phyloP scores from a whole-genome alignment of 345 rosid species.

The Arabidopsis arenosa region DNA sequence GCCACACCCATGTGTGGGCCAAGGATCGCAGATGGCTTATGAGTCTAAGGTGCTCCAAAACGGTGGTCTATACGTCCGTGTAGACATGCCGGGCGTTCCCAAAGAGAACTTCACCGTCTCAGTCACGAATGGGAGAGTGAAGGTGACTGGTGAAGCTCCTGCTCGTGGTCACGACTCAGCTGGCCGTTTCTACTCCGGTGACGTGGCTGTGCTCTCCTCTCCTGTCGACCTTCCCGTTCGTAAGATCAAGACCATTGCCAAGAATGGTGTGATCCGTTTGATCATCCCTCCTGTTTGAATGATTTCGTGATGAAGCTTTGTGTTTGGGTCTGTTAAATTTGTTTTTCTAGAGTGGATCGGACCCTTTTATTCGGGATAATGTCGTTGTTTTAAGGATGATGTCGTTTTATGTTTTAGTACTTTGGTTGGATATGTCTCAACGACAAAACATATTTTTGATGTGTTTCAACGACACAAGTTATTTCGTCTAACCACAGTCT shows the following conservation, averaged over 20 bases:
- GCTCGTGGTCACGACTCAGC: neutral
- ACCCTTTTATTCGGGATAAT: neutral
- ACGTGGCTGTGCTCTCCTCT: slow-evolving; percentile 27
- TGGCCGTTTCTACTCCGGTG: slow-evolving; percentile 15
- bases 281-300: slow-evolving; percentile 29
- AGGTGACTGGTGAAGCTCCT: slow-evolving; percentile 31
- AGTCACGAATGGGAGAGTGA: slow-evolving; percentile 25
- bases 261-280: slow-evolving; percentile 33
- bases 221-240: neutral
- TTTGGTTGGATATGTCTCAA: neutral
- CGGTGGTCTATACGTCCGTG: slow-evolving; percentile 35
- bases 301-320: neutral
- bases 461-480: no score
- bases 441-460: neutral
- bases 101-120: slow-evolving; percentile 27
- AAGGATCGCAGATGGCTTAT: slow-evolving; percentile 32
- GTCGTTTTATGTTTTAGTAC: neutral
- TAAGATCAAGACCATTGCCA: slow-evolving; percentile 27
- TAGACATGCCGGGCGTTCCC: slow-evolving; percentile 40
- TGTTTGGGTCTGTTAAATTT: neutral
- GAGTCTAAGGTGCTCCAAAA: slow-evolving; percentile 34
- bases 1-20: slow-evolving; percentile 28
- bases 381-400: neutral
- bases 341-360: neutral
- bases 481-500: no score